Percentiles rank a stretch among this genome's conserved stretches.
phyloP scores from a whole-genome alignment of 805 yeast species.

The Yamadazyma paraphyllophila region DNA sequence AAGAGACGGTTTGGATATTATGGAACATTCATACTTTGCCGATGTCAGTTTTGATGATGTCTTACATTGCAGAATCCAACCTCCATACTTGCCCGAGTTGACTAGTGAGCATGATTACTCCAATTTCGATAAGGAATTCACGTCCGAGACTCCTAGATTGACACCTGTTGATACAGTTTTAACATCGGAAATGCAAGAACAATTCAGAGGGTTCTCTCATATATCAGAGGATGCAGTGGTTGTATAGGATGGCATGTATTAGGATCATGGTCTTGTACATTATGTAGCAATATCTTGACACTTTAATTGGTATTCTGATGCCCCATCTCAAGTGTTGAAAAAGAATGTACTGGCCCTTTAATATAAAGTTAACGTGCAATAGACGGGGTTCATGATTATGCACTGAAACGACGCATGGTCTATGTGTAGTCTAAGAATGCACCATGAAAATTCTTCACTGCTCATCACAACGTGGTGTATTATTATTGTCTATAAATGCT shows the following conservation, averaged over 20 bases:
- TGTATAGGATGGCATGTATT: too few relatives aligned
- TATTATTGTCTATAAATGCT: too few relatives aligned
- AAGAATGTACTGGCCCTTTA: too few relatives aligned
- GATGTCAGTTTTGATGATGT: constrained; percentile 91
- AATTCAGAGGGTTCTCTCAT: constrained; percentile 95
- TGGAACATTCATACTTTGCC: constrained; percentile 91
- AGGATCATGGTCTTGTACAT: too few relatives aligned
- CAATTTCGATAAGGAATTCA: constrained; percentile 92
- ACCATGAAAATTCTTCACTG: too few relatives aligned
- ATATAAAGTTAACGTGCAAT: too few relatives aligned
- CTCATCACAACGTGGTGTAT: too few relatives aligned
- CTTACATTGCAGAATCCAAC: constrained; percentile 63
- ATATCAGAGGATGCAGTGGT: constrained; percentile 57
- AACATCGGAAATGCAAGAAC: constrained; percentile 88
- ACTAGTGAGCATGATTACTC: constrained; percentile 86
- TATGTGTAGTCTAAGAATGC: too few relatives aligned
- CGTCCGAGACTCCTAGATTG: constrained; percentile 88
- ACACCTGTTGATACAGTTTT: constrained; percentile 91
- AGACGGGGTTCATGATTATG: too few relatives aligned
- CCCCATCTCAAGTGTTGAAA: too few relatives aligned
- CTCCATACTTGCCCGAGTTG: constrained; percentile 89
- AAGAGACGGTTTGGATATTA: constrained; percentile 87
- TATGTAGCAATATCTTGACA: neutral
- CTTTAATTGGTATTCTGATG: neutral
- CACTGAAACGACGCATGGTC: too few relatives aligned